These are phyloP conservation scores for Neoarthrinium moseri DNA, from an alignment of 2,329 filamentous ascomycete genomes.

Conservation along the genomic window DNA sequence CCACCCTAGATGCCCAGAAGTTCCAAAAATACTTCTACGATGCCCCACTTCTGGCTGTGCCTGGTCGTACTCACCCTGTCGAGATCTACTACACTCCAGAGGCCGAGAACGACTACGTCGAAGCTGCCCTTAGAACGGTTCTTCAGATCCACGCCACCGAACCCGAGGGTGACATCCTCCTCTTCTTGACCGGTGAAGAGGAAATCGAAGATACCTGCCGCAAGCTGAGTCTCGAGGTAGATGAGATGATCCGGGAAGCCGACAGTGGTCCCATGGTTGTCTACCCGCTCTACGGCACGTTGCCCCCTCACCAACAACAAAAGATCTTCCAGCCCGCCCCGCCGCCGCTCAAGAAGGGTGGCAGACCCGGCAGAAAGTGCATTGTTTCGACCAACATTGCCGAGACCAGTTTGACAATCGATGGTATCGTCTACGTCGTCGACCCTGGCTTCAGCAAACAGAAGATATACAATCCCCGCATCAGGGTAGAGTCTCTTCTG, in stretches of 20 bases:
- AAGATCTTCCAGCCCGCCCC: slow-evolving; percentile 92
- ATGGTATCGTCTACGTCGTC: slow-evolving; percentile 99
- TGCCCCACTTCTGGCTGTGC: slow-evolving; percentile 88
- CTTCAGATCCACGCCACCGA: slow-evolving; percentile 95
- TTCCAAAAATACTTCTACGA: slow-evolving; percentile 97
- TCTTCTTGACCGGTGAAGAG: slow-evolving; percentile 97
- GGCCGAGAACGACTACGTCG: slow-evolving; percentile 93
- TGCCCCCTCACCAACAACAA: slow-evolving; percentile 92
- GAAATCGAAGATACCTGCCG: slow-evolving; percentile 96
- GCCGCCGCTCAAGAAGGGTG: slow-evolving; percentile 67
- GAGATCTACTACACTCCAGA: slow-evolving; percentile 99
- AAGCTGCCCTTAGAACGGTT: slow-evolving; percentile 91
- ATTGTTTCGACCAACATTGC: slow-evolving; percentile 98
- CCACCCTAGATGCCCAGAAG: slow-evolving; percentile 94
- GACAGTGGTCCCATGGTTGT: slow-evolving; percentile 87
- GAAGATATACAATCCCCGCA: slow-evolving; percentile 97
- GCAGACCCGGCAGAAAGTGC: slow-evolving; percentile 85
- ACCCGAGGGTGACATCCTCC: slow-evolving; percentile 84
- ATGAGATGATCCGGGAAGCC: slow-evolving; percentile 88
- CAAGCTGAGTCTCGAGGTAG: slow-evolving; percentile 86
- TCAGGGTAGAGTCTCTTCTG: slow-evolving; percentile 93
- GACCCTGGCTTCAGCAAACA: slow-evolving; percentile 99
- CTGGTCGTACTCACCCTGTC: slow-evolving; percentile 91
- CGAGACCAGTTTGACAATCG: slow-evolving; percentile 95
- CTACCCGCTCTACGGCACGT: slow-evolving; percentile 90